Base-by-base conservation (phyloP, 169 alveolate species). In the Eimeria tenella region DNA sequence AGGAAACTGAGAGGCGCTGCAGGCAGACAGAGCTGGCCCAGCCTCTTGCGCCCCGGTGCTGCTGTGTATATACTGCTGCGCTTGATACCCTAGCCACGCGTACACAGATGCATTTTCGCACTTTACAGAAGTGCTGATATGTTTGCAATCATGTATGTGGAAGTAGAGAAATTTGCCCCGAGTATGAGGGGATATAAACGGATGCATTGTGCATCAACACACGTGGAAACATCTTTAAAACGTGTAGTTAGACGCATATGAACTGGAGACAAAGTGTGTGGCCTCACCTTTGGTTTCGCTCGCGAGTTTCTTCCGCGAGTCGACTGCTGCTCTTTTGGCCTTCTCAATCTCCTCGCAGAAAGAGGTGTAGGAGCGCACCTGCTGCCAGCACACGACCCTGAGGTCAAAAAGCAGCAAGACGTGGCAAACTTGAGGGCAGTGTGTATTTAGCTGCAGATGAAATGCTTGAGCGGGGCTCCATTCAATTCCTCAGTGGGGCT, bases 211-310 rank as follows among this genome's bases (percentile, higher is more conserved):
- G 62, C 23, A 75, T 75, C 15, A 19, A 50, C 4, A 75, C 56
- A 31, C 56, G 62, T 42, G 8, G n/a, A 42, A 23, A 50, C 11
- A 31, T 13, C 4, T 23, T 21, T 75, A 15, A 19, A 31, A 10
- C 11, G 68, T 13, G 68, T 10, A 58, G 68, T 13, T 13, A 17
- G 21, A 58, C 3, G 68, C 11, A 13, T 13, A 17, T 13, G 68
- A 58, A 58, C 19, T 13, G 68, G 19, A 58, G 68, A 58, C 68
- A 58, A 58, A 58, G 83, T 23, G 19, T n/a, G 65, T 68, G 50
- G 11, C 2, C 84, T 8, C n/a, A 86, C 93, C 81, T 52, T 86
- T 86, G 53, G 93, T 86, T 55, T 86, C 93, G 62, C 73, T 53
- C 10, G 93, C 93, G 50, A 86, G 93, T 21, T n/a, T 86, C 31